phyloP scores from a whole-genome alignment of 2,329 filamentous ascomycete genomes.

The Colletotrichum navitas region DNA sequence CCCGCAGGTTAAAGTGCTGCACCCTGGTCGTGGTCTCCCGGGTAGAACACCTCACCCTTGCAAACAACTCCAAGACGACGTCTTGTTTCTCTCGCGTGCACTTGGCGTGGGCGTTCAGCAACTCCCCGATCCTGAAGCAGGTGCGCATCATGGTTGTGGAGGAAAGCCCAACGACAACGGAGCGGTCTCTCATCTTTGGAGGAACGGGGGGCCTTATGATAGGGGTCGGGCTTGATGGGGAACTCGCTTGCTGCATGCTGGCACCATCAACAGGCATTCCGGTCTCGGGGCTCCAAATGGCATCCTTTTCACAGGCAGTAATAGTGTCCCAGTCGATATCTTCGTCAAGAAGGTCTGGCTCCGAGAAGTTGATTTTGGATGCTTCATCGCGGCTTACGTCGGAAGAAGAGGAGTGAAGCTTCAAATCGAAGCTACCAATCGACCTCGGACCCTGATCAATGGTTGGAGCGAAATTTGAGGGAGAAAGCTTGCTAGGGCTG shows the following conservation, averaged over 20 bases:
- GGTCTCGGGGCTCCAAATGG: not conserved
- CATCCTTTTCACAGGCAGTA: not conserved
- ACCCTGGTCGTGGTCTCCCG: constrained; percentile 62
- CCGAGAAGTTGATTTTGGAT: not conserved
- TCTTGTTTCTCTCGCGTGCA: constrained; percentile 51
- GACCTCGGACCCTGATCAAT: not conserved
- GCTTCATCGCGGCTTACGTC: not conserved
- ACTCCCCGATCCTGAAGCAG: constrained; percentile 74
- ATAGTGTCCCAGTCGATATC: constrained; percentile 58
- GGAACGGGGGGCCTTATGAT: constrained; percentile 68
- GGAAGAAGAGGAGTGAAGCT: not conserved
- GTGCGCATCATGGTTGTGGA: constrained; percentile 63
- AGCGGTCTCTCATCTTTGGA: constrained; percentile 60
- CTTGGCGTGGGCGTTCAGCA: constrained; percentile 60
- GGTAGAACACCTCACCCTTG: constrained; percentile 68
- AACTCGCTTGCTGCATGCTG: constrained; percentile 35
- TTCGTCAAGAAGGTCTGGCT: constrained; percentile 51
- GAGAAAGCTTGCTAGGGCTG: not conserved
- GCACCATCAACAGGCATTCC: constrained; percentile 26
- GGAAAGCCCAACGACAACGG: constrained; percentile 65
- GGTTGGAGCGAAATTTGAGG: not conserved
- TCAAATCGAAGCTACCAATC: not conserved
- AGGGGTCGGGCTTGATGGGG: constrained; percentile 48
- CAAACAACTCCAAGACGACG: constrained; percentile 72
- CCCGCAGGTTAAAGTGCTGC: constrained; percentile 74